phyloP scores from a whole-genome alignment of 768 basidiomycete genomes.

The Pisolithus tinctorius region DNA sequence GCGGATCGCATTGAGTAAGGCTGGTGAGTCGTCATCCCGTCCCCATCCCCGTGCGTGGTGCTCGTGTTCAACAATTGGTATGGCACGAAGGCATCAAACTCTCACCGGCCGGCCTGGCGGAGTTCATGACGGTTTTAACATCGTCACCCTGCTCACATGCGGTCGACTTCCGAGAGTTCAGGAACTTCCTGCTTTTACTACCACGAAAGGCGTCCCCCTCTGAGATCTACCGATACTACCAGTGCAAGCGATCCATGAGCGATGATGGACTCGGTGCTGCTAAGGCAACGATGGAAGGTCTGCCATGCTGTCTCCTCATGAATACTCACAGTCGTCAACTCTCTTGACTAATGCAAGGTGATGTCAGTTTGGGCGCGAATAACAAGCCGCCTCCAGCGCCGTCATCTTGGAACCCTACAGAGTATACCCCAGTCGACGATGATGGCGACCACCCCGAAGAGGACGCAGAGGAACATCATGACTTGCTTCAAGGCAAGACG shows the following conservation, averaged over 20 bases:
- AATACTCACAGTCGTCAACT: constrained; percentile 13
- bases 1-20: constrained; percentile 54
- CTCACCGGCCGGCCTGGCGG: constrained; percentile 59
- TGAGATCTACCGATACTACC: constrained; percentile 84
- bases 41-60: constrained; percentile 14
- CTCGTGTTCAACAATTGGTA: constrained; percentile 3
- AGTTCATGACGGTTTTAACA: constrained; percentile 78
- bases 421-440: constrained; percentile 18
- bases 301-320: constrained; percentile 14
- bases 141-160: constrained; percentile 60
- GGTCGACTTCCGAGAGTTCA: constrained; percentile 79
- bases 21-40: constrained; percentile 41
- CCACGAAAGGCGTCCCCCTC: constrained; percentile 73
- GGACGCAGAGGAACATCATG: constrained; percentile 54
- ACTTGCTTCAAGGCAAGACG: constrained; percentile 58
- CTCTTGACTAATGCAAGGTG: constrained; percentile 43
- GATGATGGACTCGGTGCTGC: constrained; percentile 74
- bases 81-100: constrained; percentile 58
- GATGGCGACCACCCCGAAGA: constrained; percentile 39
- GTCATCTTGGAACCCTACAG: constrained; percentile 9
- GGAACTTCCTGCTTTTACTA: constrained; percentile 83
- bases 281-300: constrained; percentile 87
- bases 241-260: constrained; percentile 58
- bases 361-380: constrained; percentile 73
- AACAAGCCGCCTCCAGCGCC: constrained; percentile 46